A percentile compares a stretch with the other conserved stretches of the same genome.
Evolutionary conservation across 208 protist species (phyloP).

Genomic region (Crithidia brevicula): DNA sequence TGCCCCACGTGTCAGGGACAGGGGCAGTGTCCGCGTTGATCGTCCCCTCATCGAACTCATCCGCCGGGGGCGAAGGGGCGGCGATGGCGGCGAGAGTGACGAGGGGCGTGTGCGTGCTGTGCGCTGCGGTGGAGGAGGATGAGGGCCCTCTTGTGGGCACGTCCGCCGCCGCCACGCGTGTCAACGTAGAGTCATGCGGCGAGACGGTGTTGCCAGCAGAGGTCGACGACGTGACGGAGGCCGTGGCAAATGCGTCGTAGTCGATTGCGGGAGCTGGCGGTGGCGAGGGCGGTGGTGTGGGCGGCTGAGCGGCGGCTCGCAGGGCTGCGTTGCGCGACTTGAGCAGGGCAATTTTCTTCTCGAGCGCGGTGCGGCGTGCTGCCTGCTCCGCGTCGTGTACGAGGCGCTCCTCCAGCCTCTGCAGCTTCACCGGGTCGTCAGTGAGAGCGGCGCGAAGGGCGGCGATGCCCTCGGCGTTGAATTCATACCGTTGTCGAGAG

Average conservation of each 20-base stretch:
- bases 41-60: slow-evolving; percentile 83
- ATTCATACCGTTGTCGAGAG: background rate
- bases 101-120: too few species aligned
- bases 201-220: background rate
- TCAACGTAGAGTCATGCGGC: background rate
- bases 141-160: background rate
- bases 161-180: too few species aligned
- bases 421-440: slow-evolving; percentile 9
- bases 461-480: slow-evolving; percentile 23
- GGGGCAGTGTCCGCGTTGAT: slow-evolving; percentile 54
- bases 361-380: slow-evolving; percentile 13
- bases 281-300: background rate
- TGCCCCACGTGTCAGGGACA: slow-evolving; percentile 34
- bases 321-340: background rate
- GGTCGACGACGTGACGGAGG: background rate
- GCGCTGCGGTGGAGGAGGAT: too few species aligned
- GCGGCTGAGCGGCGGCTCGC: background rate
- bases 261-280: too few species aligned
- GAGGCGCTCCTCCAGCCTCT: slow-evolving; percentile 20
- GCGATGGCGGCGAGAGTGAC: too few species aligned
- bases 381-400: slow-evolving; percentile 2
- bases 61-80: too few species aligned
- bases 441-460: slow-evolving; percentile 21
- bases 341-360: background rate
- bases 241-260: too few species aligned